A percentile compares a stretch with the other conserved stretches of the same genome.
Conservation (phyloP, 495 filamentous ascomycete species). For the Lasiosphaeria hispida region DNA sequence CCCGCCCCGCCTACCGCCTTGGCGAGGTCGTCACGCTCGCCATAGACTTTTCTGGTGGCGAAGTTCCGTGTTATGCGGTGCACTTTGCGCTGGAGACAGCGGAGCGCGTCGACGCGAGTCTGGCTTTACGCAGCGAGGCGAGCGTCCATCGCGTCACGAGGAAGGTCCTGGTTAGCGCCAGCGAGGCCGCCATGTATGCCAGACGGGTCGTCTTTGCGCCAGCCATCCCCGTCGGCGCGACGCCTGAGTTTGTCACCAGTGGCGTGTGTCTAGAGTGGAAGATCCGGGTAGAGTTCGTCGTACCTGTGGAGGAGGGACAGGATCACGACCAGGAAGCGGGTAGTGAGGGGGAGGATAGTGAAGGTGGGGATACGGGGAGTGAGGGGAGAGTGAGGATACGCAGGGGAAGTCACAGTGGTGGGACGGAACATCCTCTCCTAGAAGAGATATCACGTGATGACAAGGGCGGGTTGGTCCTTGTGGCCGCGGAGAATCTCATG, state of each 20-base stretch:
- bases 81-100: constrained; percentile 73
- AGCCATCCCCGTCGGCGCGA: constrained; percentile 74
- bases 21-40: constrained; percentile 81
- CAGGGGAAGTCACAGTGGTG: neutral
- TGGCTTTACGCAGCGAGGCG: constrained; percentile 80
- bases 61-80: constrained; percentile 76
- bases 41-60: constrained; percentile 73
- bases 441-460: constrained; percentile 71
- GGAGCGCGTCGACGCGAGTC: constrained; percentile 70
- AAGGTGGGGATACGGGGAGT: neutral
- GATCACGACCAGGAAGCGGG: neutral
- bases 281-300: constrained; percentile 85
- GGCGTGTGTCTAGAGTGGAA: constrained; percentile 84
- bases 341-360: neutral
- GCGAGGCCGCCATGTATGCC: constrained; percentile 78
- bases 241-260: constrained; percentile 85
- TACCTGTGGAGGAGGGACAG: constrained; percentile 32
- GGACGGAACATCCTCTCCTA: constrained; percentile 38
- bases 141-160: constrained; percentile 84
- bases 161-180: constrained; percentile 68
- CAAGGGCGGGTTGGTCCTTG: constrained; percentile 61
- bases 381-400: neutral
- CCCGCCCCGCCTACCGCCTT: constrained; percentile 85
- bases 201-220: constrained; percentile 74
- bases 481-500: constrained; percentile 69